These are phyloP conservation scores for Jasminum sambac DNA, from an alignment of 257 asterid genomes.

Conservation along the genomic window DNA sequence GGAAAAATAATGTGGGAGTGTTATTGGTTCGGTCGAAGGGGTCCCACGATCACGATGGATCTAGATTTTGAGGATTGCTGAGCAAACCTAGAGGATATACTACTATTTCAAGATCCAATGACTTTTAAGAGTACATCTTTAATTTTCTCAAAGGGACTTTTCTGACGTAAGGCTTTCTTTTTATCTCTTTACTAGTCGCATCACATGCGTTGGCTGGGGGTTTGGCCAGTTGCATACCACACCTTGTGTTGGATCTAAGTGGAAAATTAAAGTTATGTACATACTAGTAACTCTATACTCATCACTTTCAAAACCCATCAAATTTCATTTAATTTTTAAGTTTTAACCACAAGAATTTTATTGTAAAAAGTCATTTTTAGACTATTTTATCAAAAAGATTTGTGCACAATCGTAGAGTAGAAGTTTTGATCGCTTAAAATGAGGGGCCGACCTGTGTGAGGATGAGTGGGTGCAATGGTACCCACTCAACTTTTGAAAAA, in stretches of 20 bases:
- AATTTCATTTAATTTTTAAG: too few species aligned
- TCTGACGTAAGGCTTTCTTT: not conserved
- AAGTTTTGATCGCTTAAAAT: too few species aligned
- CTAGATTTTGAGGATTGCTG: not conserved
- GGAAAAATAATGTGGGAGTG: too few species aligned
- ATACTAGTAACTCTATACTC: not conserved
- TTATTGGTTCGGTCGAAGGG: not conserved
- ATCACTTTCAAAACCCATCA: not conserved
- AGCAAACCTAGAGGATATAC: conserved; percentile 2
- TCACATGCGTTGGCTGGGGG: conserved; percentile 1
- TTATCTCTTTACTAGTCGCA: not conserved
- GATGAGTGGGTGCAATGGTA: too few species aligned
- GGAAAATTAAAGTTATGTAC: not conserved
- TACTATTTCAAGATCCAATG: not conserved
- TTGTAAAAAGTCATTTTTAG: too few species aligned
- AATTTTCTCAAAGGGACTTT: not conserved
- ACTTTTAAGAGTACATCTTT: not conserved
- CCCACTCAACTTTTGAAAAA: too few species aligned
- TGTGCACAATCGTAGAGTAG: too few species aligned
- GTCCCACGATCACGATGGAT: not conserved
- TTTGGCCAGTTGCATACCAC: not conserved
- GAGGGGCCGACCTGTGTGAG: too few species aligned
- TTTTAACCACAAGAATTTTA: too few species aligned
- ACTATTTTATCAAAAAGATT: too few species aligned
- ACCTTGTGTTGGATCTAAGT: conserved; percentile 1